A percentile compares a stretch with the other conserved stretches of the same genome.
Evolutionary conservation across 2,329 filamentous ascomycete species (phyloP).

Genomic region (Leptodontidium sp.): DNA sequence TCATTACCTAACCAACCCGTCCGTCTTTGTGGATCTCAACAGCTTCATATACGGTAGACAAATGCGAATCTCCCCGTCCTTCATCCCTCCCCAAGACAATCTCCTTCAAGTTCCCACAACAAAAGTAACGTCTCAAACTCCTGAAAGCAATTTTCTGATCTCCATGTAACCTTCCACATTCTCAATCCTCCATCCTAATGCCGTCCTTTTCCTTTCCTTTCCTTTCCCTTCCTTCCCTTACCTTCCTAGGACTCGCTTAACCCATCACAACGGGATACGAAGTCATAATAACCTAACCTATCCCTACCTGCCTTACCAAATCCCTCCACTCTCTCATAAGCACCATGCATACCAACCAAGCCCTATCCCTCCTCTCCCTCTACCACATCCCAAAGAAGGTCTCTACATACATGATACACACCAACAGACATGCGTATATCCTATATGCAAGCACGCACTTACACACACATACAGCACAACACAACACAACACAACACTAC

Average conservation of each 20-base stretch:
- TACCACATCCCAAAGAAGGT: background rate
- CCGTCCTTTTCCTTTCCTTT: background rate
- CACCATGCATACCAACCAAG: conserved; percentile 8
- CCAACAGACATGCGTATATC: background rate
- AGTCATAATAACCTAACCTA: background rate
- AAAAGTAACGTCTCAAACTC: background rate
- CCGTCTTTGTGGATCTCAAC: background rate
- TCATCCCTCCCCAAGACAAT: too few relatives aligned
- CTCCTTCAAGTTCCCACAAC: too few relatives aligned
- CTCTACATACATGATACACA: background rate
- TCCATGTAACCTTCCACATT: background rate
- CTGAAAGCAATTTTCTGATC: background rate
- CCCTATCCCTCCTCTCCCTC: background rate
- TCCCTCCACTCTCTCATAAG: background rate
- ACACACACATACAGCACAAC: background rate
- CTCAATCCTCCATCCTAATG: background rate
- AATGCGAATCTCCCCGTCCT: too few relatives aligned
- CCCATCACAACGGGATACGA: background rate
- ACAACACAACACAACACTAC: background rate
- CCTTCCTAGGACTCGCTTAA: background rate
- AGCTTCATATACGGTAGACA: too few relatives aligned
- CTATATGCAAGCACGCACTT: background rate
- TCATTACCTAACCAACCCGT: background rate
- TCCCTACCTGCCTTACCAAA: background rate
- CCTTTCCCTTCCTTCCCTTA: background rate